These are phyloP conservation scores for Lactifluus echinatus DNA, from an alignment of 768 basidiomycete species.

Conservation along the genomic window DNA sequence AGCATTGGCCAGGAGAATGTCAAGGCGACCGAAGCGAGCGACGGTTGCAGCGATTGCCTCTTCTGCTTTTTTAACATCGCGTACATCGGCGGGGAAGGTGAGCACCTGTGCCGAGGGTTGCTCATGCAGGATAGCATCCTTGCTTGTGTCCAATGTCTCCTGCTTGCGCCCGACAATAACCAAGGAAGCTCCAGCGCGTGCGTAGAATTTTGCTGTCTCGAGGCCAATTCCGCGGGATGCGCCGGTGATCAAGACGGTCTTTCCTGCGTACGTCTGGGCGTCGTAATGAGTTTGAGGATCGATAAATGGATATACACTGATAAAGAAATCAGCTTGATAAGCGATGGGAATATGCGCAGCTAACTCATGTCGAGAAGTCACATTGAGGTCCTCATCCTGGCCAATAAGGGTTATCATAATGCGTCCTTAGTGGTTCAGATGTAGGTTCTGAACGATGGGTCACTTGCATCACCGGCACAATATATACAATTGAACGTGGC, in stretches of 20 bases:
- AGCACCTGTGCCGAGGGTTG: not conserved
- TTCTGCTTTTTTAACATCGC: not conserved
- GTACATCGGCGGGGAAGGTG: not conserved
- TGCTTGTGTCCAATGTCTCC: not conserved
- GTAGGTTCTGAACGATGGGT: too few relatives aligned
- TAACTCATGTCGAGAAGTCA: not conserved
- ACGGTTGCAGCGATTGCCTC: not conserved
- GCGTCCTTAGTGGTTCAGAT: too few relatives aligned
- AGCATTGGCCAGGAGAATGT: not conserved
- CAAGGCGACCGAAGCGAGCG: not conserved
- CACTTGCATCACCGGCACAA: too few relatives aligned
- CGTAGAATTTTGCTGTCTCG: slow-evolving; percentile 23
- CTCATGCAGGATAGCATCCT: not conserved
- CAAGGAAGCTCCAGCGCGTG: not conserved
- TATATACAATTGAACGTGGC: too few relatives aligned
- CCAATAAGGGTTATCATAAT: not conserved
- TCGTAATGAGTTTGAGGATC: not conserved
- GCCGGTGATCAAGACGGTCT: slow-evolving; percentile 19
- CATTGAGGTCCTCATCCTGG: slow-evolving; percentile 1
- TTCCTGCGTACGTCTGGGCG: not conserved
- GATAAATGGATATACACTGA: not conserved
- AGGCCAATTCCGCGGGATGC: too few relatives aligned
- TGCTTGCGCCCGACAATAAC: slow-evolving; percentile 12
- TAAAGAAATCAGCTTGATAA: too few relatives aligned
- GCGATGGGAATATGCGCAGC: too few relatives aligned